These are phyloP conservation scores for Nymphaea colorata DNA, from an alignment of 164 flowering plant species.

Conservation along the genomic window DNA sequence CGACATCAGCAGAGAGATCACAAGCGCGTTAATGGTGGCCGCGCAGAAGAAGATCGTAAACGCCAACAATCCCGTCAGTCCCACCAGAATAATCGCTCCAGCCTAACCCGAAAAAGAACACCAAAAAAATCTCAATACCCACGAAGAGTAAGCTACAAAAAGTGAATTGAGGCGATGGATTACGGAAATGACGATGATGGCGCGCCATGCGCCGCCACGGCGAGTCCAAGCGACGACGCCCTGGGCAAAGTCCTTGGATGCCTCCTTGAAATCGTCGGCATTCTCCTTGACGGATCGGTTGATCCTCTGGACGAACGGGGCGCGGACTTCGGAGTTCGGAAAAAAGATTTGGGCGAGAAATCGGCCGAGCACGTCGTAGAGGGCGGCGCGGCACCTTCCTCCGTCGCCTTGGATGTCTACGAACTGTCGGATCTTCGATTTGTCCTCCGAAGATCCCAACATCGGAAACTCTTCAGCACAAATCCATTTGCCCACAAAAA, in stretches of 20 bases:
- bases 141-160: not conserved
- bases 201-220: not conserved
- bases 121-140: not conserved
- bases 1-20: slow-evolving; percentile 61
- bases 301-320: not conserved
- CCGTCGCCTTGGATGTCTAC: not conserved
- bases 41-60: slow-evolving; percentile 72
- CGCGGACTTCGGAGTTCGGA: not conserved
- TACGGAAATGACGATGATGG: not conserved
- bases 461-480: not conserved
- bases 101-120: slow-evolving; percentile 32
- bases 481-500: no score
- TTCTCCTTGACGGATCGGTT: not conserved
- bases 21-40: slow-evolving; percentile 67
- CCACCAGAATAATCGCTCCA: slow-evolving; percentile 45
- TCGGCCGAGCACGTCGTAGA: not conserved
- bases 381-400: not conserved
- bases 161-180: not conserved
- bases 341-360: not conserved
- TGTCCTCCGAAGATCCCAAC: not conserved
- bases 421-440: not conserved
- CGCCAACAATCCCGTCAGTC: slow-evolving; percentile 52
- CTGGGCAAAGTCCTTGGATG: not conserved
- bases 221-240: not conserved
- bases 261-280: not conserved